Conservation (phyloP, 495 filamentous ascomycete species). For the Annulohypoxylon bovei region DNA sequence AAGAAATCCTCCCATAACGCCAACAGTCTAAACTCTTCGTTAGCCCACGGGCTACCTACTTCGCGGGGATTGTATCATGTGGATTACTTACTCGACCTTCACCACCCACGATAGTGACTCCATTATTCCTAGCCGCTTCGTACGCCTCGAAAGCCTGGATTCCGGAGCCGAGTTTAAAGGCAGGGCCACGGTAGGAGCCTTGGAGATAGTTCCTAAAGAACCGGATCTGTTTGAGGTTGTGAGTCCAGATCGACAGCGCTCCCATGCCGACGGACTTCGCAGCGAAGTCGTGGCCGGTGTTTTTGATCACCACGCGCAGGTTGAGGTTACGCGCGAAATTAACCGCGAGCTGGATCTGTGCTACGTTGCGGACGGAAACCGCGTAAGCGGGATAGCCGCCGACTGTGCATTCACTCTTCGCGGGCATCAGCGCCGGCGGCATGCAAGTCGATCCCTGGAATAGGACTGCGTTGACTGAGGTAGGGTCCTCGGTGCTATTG, state of each 20-base stretch:
- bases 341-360: constrained; percentile 68
- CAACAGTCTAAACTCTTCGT: constrained; percentile 52
- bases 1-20: constrained; percentile 62
- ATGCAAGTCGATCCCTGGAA: constrained; percentile 55
- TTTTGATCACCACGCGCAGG: constrained; percentile 70
- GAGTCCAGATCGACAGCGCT: constrained; percentile 61
- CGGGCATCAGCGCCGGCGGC: constrained; percentile 49
- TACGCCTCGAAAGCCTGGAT: constrained; percentile 60
- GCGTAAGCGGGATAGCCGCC: constrained; percentile 67
- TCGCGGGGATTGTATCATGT: neutral
- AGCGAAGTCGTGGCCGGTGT: constrained; percentile 64
- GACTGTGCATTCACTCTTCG: constrained; percentile 58
- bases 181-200: constrained; percentile 52
- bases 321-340: constrained; percentile 70
- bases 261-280: constrained; percentile 62
- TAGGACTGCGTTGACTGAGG: constrained; percentile 57
- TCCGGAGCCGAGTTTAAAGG: constrained; percentile 60
- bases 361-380: constrained; percentile 61
- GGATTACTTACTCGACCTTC: constrained; percentile 52
- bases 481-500: constrained; percentile 48
- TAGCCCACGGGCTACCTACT: neutral
- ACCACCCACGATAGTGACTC: constrained; percentile 59
- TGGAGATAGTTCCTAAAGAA: constrained; percentile 54
- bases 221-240: constrained; percentile 56
- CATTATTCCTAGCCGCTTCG: constrained; percentile 49